Evolutionary conservation across 257 asterid genomes (phyloP).

Genomic region (Prunella vulgaris): DNA sequence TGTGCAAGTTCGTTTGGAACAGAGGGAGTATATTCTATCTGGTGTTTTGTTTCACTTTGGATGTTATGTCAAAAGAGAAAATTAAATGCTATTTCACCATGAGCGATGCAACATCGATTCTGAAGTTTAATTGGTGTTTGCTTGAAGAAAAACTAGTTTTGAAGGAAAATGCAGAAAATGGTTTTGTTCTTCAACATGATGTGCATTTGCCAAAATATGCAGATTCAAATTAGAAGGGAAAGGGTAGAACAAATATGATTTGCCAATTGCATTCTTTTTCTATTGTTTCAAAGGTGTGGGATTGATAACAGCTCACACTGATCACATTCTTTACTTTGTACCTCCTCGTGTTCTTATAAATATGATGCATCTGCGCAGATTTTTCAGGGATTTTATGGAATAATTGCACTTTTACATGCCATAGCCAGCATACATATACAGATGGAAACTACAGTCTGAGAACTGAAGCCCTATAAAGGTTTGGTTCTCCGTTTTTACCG

Average conservation of each 20-base stretch:
- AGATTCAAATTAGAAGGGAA: neutral
- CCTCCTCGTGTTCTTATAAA: neutral
- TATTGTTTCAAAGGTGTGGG: neutral
- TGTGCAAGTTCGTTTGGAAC: no score
- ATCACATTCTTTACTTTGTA: neutral
- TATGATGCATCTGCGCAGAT: neutral
- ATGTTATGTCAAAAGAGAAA: no score
- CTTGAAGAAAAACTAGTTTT: no score
- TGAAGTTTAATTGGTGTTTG: no score
- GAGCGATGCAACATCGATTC: no score
- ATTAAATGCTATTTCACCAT: no score
- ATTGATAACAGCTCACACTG: no score
- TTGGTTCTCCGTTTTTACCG: no score
- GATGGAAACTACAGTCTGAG: neutral
- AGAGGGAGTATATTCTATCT: no score
- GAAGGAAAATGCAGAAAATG: no score
- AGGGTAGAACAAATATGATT: neutral
- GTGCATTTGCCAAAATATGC: neutral
- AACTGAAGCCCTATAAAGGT: no score
- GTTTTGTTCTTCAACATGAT: neutral
- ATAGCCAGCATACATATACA: neutral
- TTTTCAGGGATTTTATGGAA: neutral
- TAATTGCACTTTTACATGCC: neutral
- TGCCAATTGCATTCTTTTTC: neutral
- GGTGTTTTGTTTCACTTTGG: no score